Conservation (phyloP, 345 rosid species). For the Salix koriyanagi region DNA sequence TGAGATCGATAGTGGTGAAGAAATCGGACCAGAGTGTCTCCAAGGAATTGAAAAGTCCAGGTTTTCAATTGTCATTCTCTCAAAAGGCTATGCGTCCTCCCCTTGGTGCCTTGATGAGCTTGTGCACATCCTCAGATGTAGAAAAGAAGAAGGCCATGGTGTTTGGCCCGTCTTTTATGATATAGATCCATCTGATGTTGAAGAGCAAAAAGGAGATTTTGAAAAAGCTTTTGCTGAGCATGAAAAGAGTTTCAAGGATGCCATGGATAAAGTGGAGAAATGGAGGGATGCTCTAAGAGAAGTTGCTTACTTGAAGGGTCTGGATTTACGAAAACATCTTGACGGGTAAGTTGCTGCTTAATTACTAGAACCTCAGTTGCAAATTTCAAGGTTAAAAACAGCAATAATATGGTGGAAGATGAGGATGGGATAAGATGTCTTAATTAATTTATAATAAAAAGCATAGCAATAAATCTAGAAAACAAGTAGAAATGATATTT, state of each 20-base stretch:
- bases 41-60: neutral
- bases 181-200: slow-evolving; percentile 5
- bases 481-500: no score
- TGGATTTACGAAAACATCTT: neutral
- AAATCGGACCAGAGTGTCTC: neutral
- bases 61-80: neutral
- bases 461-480: no score
- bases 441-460: no score
- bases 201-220: neutral
- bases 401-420: no score
- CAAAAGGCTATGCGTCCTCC: slow-evolving; percentile 9
- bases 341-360: neutral
- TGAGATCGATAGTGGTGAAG: neutral
- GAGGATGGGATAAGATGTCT: no score
- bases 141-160: neutral
- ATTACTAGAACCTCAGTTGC: no score
- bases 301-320: slow-evolving; percentile 3
- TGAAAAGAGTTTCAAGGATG: neutral
- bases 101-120: slow-evolving; percentile 13
- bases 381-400: no score
- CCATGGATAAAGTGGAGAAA: neutral
- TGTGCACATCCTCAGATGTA: neutral
- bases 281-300: slow-evolving; percentile 9
- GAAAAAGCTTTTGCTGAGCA: neutral
- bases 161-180: slow-evolving; percentile 13